Base-by-base conservation (phyloP, 805 yeast species). In the Yamadazyma scolyti region DNA sequence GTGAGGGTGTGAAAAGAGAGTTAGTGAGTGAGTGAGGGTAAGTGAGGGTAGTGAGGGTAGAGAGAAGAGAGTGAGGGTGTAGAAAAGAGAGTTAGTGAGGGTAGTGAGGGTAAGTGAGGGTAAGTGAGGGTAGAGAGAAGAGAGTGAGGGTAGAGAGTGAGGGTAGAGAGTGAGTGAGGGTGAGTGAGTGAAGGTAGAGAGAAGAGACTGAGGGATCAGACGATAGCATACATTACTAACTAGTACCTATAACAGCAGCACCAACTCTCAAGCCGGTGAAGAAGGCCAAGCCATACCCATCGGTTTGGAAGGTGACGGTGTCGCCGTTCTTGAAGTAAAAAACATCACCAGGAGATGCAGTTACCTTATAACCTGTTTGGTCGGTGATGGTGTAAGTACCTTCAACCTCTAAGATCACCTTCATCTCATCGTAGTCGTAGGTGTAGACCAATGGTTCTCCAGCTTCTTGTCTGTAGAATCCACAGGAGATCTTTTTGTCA, bases 371-470 rank as follows among this genome's bases (percentile, higher is more conserved):
- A 15, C 87, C 87, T 32, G 77, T 69, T 59, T 77, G 81, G 47
- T 80, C 87, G 37, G 74, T 47, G 46, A 80, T 65, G 30, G 66
- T 61, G 65, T 75, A 79, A 48, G 73, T 77, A 43, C 85, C 85
- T 46, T 73, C 77, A 33, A 76, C 79, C 56, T 80, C 85, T 40
- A 79, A 67, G 52, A 77, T 71, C 45, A 80, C 65, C 61, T 80
- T 80, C 75, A 77, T 73, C 61, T 79, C 87, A 50, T 80, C 84
- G 58, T 78, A 54, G 39, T 43, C 62, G 61, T 80, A 80, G 34
- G 63, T 56, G 70, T 80, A 80, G n/a, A 73, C 83, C 51, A 80
- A 68, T 28, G 81, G 74, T 54, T 74, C 78, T 37, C 87, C 87
- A 34, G 64, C 61, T 55, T 77, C 81, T 59, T 80, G 86, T 48